These are phyloP conservation scores for Cicer chorassanicum DNA, from an alignment of 306 rosid species.

Conservation along the genomic window DNA sequence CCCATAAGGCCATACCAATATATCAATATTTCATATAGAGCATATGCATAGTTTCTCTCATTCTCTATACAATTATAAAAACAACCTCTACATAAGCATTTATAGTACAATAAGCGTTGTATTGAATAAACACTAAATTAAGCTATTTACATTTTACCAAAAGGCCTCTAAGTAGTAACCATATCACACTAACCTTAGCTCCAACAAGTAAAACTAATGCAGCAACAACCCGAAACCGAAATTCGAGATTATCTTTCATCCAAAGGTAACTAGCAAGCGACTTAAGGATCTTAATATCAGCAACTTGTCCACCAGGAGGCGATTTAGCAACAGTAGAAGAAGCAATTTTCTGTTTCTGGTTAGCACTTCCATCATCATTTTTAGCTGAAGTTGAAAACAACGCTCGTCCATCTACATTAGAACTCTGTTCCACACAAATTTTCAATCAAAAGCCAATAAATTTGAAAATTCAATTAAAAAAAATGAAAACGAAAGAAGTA, in stretches of 20 bases:
- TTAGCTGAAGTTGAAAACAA: slow-evolving; percentile 53
- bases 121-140: neutral
- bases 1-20: neutral
- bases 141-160: neutral
- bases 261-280: slow-evolving; percentile 90
- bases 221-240: slow-evolving; percentile 77
- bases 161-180: neutral
- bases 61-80: neutral
- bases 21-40: neutral
- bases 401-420: slow-evolving; percentile 47
- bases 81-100: slow-evolving; percentile 1
- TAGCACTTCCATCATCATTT: slow-evolving; percentile 46
- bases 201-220: slow-evolving; percentile 88
- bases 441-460: neutral
- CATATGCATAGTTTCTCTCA: neutral
- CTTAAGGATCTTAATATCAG: slow-evolving; percentile 66
- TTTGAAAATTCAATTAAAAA: neutral
- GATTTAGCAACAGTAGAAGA: slow-evolving; percentile 40
- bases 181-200: slow-evolving; percentile 67
- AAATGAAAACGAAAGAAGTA: neutral
- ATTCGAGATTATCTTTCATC: slow-evolving; percentile 86
- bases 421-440: slow-evolving; percentile 46
- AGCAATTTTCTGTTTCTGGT: slow-evolving; percentile 25
- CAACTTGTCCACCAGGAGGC: slow-evolving; percentile 42
- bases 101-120: neutral